Base-by-base conservation (phyloP, 768 basidiomycete species). In the Boletus tomentosulus region DNA sequence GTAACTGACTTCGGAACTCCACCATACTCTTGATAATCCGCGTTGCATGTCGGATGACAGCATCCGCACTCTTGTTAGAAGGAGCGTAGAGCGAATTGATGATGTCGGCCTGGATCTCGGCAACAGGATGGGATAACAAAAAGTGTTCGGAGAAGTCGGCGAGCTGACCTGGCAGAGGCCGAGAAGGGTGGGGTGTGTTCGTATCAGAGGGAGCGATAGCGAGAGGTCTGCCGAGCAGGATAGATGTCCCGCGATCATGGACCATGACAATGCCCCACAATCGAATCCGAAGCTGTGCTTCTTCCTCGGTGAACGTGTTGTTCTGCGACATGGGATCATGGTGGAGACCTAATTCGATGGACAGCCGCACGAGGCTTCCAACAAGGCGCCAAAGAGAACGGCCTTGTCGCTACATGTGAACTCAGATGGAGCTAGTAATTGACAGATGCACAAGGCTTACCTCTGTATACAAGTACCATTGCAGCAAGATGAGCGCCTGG, bases 391-490 rank as follows among this genome's bases (percentile, higher is more conserved):
- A 93, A 3, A 93, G 74, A 1, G 88, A 87, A 58, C 89, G 83
- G n/a, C 90, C 90, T 79, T 91, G 89, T 59, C 90, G 84, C 90
- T 93, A 62, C 33, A 58, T 22, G 45, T 52, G 41, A 41, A 43
- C 41, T 54, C 50, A 62, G 60, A 56, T 19, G 46, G n/a, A 30
- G 34, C 39, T 8, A 12, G 24, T 33, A 33, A 16, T 25, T 16
- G 56, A 30, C 30, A 11, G 31, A 46, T 10, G 22, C 2, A 24
- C 3, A 42, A 4, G 19, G 63, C 79, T 51, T 58, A 89, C 91
- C 78, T 92, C 91, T 22, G 85, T 90, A 62, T 92, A 93, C 22
- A 93, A 78, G 69, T 92, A 92, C 91, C 89, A 92, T 51, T 93
- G 92, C 45, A 92, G 69, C 6, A 93, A 70, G 25, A 92, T 90